phyloP scores from a whole-genome alignment of 2,329 filamentous ascomycete genomes.

The Sordariomycetes sp. region DNA sequence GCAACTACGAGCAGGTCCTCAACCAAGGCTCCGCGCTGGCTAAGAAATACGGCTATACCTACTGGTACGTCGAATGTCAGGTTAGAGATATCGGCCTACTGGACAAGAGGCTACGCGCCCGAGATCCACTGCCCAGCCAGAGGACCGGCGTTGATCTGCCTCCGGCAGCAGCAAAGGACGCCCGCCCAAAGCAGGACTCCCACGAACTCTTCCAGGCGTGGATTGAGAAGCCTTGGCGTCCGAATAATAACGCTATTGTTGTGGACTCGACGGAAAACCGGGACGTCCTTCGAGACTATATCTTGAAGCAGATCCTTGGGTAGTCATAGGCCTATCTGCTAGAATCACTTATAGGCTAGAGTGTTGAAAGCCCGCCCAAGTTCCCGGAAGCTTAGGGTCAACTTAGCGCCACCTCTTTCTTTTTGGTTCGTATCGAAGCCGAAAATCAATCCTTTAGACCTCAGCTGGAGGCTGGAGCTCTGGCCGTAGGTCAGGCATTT shows the following conservation, averaged over 20 bases:
- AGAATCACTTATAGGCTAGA: too few species aligned
- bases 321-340: too few species aligned
- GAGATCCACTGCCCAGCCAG: slow-evolving; percentile 18
- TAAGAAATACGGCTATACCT: slow-evolving; percentile 11
- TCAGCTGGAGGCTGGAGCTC: too few species aligned
- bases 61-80: slow-evolving; percentile 21
- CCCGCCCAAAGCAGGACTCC: slow-evolving; percentile 6
- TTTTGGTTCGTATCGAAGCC: too few species aligned
- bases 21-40: slow-evolving; percentile 18
- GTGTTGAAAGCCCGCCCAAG: too few species aligned
- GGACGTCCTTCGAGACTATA: neutral
- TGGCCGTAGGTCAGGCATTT: too few species aligned
- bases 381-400: too few species aligned
- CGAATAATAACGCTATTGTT: neutral
- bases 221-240: neutral
- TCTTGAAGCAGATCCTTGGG: too few species aligned
- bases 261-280: neutral
- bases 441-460: neutral
- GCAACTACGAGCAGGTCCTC: slow-evolving; percentile 20
- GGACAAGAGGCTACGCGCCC: slow-evolving; percentile 14
- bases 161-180: slow-evolving; percentile 6
- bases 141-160: slow-evolving; percentile 14
- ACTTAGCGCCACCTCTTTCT: too few species aligned
- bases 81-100: slow-evolving; percentile 17
- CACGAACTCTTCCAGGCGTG: neutral